Conservation (phyloP, 176 grass and related monocot species). For the Oryza coarctata region DNA sequence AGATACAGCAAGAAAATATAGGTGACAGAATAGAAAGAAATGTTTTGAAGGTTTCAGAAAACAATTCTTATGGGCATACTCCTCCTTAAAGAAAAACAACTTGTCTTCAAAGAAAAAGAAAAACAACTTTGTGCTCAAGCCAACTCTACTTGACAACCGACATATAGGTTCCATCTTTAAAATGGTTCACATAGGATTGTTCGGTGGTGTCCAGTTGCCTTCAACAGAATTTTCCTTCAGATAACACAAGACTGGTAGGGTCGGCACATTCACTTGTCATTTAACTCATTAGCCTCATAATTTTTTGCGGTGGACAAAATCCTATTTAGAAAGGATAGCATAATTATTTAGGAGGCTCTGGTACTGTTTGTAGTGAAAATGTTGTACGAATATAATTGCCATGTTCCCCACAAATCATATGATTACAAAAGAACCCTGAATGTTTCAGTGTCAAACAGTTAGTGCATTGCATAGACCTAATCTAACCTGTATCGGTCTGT, state of each 20-base stretch:
- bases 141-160: neutral
- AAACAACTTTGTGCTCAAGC: neutral
- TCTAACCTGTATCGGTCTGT: neutral
- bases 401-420: neutral
- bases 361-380: neutral
- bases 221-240: conserved; percentile 17
- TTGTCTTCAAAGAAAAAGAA: neutral
- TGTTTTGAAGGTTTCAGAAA: neutral
- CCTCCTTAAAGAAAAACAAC: neutral
- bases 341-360: neutral
- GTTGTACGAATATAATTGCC: neutral
- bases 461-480: neutral
- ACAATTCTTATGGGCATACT: neutral
- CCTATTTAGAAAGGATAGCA: neutral
- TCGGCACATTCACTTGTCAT: neutral
- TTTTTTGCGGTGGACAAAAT: neutral
- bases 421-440: neutral
- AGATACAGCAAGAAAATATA: neutral
- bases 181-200: neutral
- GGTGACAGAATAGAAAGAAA: neutral
- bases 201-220: conserved; percentile 17
- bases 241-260: neutral
- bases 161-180: neutral
- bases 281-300: neutral
- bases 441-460: neutral